Evolutionary conservation across 2,329 filamentous ascomycete genomes (phyloP).

Genomic region (Colletotrichum sp.): DNA sequence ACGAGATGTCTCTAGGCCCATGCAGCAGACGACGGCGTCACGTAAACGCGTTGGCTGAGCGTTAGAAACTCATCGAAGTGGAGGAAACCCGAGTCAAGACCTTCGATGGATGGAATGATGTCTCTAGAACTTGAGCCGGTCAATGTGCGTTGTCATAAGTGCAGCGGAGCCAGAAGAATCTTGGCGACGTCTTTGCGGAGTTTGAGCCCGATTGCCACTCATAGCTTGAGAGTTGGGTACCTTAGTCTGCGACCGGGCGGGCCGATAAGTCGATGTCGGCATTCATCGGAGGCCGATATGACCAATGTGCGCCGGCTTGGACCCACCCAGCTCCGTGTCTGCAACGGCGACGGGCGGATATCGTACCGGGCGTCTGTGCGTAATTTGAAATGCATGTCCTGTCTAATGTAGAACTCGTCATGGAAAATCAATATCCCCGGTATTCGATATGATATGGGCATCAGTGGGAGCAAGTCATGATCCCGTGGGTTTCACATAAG

Average conservation of each 20-base stretch:
- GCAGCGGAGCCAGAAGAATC: not conserved
- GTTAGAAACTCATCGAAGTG: not conserved
- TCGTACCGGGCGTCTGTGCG: accelerated
- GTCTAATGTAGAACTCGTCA: too few species aligned
- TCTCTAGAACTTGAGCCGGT: not conserved
- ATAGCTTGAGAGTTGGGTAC: not conserved
- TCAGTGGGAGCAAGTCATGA: too few species aligned
- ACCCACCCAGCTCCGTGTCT: not conserved
- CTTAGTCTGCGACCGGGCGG: not conserved
- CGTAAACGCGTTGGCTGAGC: not conserved
- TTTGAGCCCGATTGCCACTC: not conserved
- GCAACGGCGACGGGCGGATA: not conserved
- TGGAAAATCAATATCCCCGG: not conserved
- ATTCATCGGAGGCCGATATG: not conserved
- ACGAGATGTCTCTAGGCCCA: not conserved
- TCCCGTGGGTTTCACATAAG: too few species aligned
- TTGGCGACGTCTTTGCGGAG: not conserved
- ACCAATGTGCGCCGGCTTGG: not conserved
- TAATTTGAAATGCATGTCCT: not conserved
- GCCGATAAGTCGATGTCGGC: not conserved
- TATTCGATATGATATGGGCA: too few species aligned
- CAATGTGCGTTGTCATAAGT: not conserved
- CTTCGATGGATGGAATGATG: not conserved
- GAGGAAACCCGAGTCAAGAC: not conserved
- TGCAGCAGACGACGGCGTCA: not conserved